Conservation (phyloP, 148 eudicot genomes). For the Silene uniflora region DNA sequence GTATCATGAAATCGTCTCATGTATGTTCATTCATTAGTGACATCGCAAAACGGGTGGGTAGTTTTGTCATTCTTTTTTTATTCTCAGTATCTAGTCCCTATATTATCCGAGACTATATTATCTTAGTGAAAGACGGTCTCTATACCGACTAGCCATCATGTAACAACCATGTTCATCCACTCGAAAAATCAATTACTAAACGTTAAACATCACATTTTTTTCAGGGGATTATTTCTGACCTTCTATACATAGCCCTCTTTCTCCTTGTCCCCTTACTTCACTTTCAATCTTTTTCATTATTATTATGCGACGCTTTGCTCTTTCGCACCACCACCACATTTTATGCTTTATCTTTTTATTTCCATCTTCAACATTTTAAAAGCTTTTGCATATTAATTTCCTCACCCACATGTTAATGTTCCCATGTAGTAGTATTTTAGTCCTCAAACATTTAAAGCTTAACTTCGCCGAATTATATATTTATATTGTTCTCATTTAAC, state of each 20-base stretch:
- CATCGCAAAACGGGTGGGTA: too few relatives aligned
- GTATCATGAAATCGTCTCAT: too few relatives aligned
- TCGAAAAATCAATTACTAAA: background rate
- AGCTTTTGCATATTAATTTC: background rate
- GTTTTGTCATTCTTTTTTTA: too few relatives aligned
- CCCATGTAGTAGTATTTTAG: background rate
- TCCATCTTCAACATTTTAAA: background rate
- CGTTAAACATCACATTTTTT: background rate
- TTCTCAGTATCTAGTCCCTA: too few relatives aligned
- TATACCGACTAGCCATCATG: too few relatives aligned
- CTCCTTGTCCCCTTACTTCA: background rate
- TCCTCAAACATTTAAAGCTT: background rate
- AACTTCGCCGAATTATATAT: background rate
- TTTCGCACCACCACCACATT: slow-evolving; percentile 15
- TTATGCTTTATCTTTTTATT: background rate
- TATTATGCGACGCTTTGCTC: background rate
- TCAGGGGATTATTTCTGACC: background rate
- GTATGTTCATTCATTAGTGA: too few relatives aligned
- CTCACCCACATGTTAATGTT: slow-evolving; percentile 12
- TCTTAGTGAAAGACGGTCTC: too few relatives aligned
- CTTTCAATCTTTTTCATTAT: slow-evolving; percentile 8
- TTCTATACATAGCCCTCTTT: background rate
- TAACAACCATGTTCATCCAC: too few relatives aligned
- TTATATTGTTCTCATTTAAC: background rate
- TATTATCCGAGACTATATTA: too few relatives aligned